Base-by-base conservation (phyloP, 306 rosid genomes). In the Nissolia schottii region DNA sequence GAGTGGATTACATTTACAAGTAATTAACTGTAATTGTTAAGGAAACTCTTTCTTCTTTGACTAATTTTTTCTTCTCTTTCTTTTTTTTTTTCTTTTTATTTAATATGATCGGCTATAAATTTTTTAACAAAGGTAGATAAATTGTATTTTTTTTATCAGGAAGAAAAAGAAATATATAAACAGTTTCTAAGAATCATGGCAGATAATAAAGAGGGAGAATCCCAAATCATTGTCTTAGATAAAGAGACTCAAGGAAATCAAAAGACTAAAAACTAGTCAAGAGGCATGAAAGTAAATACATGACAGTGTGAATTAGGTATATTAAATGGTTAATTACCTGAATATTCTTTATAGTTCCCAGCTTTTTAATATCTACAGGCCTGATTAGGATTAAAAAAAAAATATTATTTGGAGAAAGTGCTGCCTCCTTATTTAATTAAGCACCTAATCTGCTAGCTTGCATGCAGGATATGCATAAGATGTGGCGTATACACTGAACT, bases 401-500 rank as follows among this genome's bases (percentile, higher is more conserved):
- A 28, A 16, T 57, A 16, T 56, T 22, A 53, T 74, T 63, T 75
- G 49, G 41, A 29, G 40, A 68, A 65, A 51, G 23, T 32, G 13
- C 4, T 53, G 14, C 4, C 7, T 71, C 29, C 20, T 55, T 3
- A 8, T 34, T n/a, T n/a, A n/a, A n/a, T n/a, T 54, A 32, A 38
- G 18, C 12, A n/a, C 19, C 23, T 50, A 7, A 58, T 77, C 15
- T 58, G n/a, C n/a, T n/a, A n/a, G n/a, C n/a, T n/a, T n/a, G n/a
- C 27, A 59, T 70, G 75, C 80, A 80, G 80, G 77, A 54, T 64
- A n/a, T n/a, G n/a, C n/a, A n/a, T n/a, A 22, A 49, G 41, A 18
- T 73, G 70, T 50, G 41, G 28, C 69, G 46, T 68, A 67, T 50
- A 49, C 73, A 65, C 23, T 51, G 61, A 67, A 61, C 3, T 74